A percentile compares a stretch with the other conserved stretches of the same genome.
These are phyloP conservation scores for Geotrichum armillariae DNA, from an alignment of 1,139 yeast genomes.

Conservation along the genomic window DNA sequence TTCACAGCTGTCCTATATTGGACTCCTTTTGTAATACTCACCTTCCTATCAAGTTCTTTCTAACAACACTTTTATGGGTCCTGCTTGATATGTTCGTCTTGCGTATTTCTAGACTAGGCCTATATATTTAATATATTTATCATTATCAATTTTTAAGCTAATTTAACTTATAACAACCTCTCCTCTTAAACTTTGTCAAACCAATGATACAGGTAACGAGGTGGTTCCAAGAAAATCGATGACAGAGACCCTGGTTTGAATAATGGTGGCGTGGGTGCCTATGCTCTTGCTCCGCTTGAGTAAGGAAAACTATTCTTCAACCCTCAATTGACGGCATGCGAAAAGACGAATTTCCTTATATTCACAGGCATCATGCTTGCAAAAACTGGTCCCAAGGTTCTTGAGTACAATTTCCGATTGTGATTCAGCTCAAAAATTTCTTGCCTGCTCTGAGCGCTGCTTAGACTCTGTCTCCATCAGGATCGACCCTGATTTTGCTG, in stretches of 20 bases:
- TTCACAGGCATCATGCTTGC: slow-evolving; percentile 97
- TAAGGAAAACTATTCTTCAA: slow-evolving; percentile 70
- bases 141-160: too few species aligned
- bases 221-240: slow-evolving; percentile 89
- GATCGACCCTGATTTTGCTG: slow-evolving; percentile 64
- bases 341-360: slow-evolving; percentile 90
- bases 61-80: too few species aligned
- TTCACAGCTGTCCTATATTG: too few species aligned
- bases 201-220: too few species aligned
- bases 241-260: slow-evolving; percentile 92
- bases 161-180: too few species aligned
- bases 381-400: slow-evolving; percentile 81
- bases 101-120: too few species aligned
- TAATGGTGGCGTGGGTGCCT: slow-evolving; percentile 99
- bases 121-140: too few species aligned
- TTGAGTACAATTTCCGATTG: slow-evolving; percentile 96
- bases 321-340: slow-evolving; percentile 98
- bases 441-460: slow-evolving; percentile 94
- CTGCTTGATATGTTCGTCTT: too few species aligned
- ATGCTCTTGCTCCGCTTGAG: slow-evolving; percentile 96
- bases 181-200: too few species aligned
- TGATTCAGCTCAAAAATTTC: slow-evolving; percentile 86
- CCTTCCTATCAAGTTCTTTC: too few species aligned
- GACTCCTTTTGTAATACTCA: too few species aligned
- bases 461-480: slow-evolving; percentile 78